phyloP scores from a whole-genome alignment of 768 basidiomycete genomes.

The Cyclocybe aegerita region DNA sequence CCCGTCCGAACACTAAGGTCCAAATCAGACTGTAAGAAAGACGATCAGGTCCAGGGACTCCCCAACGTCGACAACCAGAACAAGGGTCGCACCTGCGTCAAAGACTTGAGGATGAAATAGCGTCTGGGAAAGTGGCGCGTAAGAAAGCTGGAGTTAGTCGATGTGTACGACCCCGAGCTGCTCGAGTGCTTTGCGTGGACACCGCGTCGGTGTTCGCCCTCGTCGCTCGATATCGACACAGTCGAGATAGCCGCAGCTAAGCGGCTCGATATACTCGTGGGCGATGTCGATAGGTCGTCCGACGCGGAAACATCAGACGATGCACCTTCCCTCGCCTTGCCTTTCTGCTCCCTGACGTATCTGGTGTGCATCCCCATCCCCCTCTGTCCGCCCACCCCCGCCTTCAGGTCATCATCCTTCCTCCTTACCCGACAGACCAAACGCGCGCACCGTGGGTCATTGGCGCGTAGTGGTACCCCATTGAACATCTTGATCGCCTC shows the following conservation, averaged over 20 bases:
- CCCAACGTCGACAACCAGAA: background rate
- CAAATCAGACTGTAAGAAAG: constrained; percentile 58
- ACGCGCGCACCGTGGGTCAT: constrained; percentile 70
- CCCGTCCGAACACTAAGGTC: constrained; percentile 78
- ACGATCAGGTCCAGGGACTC: constrained; percentile 4
- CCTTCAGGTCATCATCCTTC: constrained; percentile 81
- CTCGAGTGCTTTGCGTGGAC: constrained; percentile 39
- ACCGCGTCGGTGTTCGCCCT: constrained; percentile 25
- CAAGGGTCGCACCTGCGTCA: constrained; percentile 60
- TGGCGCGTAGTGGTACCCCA: constrained; percentile 64
- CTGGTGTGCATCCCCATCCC: constrained; percentile 80
- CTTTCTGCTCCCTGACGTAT: constrained; percentile 72
- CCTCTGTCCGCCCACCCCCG: constrained; percentile 91
- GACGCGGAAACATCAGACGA: constrained; percentile 16
- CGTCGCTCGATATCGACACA: constrained; percentile 42
- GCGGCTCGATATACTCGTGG: constrained; percentile 25
- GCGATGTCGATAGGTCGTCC: constrained; percentile 20
- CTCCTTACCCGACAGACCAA: constrained; percentile 83
- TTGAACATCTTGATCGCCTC: constrained; percentile 74
- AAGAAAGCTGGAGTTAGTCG: constrained; percentile 83
- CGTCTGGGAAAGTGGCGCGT: constrained; percentile 76
- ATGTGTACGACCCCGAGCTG: constrained; percentile 70
- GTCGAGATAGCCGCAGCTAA: constrained; percentile 24
- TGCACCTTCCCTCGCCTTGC: constrained; percentile 29
- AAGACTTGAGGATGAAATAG: constrained; percentile 91